Base-by-base conservation (phyloP, 192 early-diverging fungal species). In the Chytriomyces sp. region DNA sequence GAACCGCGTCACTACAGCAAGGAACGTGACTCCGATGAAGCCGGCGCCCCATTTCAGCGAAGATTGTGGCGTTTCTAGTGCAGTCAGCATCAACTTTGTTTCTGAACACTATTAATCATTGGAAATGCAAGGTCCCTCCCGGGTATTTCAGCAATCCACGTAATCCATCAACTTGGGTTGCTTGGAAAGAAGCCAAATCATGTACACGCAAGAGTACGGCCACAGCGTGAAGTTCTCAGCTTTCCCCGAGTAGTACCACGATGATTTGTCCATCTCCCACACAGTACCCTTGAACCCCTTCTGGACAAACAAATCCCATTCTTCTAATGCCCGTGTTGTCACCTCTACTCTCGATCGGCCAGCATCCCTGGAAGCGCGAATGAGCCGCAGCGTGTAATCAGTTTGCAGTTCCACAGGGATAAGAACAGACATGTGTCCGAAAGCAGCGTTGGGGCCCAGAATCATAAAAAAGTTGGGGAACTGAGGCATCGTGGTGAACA, bases 181-280 rank as follows among this genome's bases (percentile, higher is more conserved):
- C 44, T 49, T 49, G 14, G 12, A 19, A 49, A 49, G 22, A 22
- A 49, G 14, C 44, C 56, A 32, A 14, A 58, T 58, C 22, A 58
- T 30, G 25, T 32, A 32, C 56, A 26, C 14, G 12, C 14, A 12
- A 28, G 19, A 22, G 8, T 49, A 65, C 14, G 63, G 63, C 63
- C 63, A 65, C 8, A 65, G 37, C n/a, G 63, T 65, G 17, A 65
- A 65, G 34, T 52, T 65, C 39, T 65, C 28, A 8, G 39, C 63
- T 14, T 61, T 3, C 26, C 40, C 40, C 5, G n/a, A 7, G 17
- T 8, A 52, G 40, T 65, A 65, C 19, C 38, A 65, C 19, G 39
- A 39, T 7, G 25, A 12, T 17, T 40, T 65, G 40, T 65, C 63
- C 7, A 7, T 4, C 14, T 25, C 14, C 63, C 63, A 65, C 37